Base-by-base conservation (phyloP, 2,329 filamentous ascomycete species). In the Cordyceps javanica region DNA sequence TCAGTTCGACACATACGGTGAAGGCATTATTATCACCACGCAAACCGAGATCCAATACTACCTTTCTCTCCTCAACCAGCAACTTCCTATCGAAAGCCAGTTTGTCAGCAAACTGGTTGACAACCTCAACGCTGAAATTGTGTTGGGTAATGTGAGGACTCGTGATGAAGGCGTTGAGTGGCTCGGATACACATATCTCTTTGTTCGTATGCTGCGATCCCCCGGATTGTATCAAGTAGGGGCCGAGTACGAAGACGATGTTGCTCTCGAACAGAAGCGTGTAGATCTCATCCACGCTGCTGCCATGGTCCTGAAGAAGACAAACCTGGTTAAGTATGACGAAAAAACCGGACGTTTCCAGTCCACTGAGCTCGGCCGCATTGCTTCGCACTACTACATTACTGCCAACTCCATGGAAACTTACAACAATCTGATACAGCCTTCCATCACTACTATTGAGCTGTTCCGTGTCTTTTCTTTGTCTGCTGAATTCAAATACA, bases 401-500 rank as follows among this genome's bases (percentile, higher is more conserved):
- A 94, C 91, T 0, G 86, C 96, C 72, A 90, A 85, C 64, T 97
- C 93, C 14, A 99, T 99, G 94, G 82, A 93, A 64, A 97, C 90
- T 1, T 99, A 99, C 77, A 96, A 96, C 70, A 90, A 89, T 69
- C 88, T 97, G 63, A 90, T 99, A 49, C 92, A 97, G 69, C 91
- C 93, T 14, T 91, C 88, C 11, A 94, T 97, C 65, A 91, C 89
- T 26, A 90, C 90, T 6, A 96, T 99, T 62, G 94, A 99, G 73
- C 82, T 99, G 42, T 97, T 99, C 85, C 87, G 95, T 42, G 87
- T 99, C 28, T 99, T 99, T 69, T 88, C 95, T 13, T 82, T 97
- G 36, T 97, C 94, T 68, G 91, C 95, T 57, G 94, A 99, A 72
- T 99, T 99, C 81, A 97, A 97, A 73, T 99, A 96, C 72, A 99